Conservation (phyloP, 1,284 basidiomycete genomes). For the Malassezia furfur region DNA sequence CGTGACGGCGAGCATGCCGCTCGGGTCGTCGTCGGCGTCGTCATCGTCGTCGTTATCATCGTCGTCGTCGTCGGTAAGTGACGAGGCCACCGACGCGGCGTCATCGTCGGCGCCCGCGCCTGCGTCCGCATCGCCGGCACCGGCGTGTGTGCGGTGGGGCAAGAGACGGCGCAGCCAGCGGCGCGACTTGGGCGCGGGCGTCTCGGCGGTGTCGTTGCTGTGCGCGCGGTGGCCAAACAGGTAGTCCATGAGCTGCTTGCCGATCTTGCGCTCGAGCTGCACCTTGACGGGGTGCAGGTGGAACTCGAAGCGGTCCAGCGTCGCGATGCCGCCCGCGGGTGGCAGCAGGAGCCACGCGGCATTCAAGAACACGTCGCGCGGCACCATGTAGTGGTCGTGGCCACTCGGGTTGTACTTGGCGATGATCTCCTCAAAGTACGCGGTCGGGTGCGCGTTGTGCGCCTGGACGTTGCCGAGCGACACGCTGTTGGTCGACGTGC, state of each 20-base stretch:
- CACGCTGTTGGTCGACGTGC: conserved; percentile 72
- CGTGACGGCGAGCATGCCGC: not conserved
- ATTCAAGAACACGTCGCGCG: conserved; percentile 32
- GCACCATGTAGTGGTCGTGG: conserved; percentile 31
- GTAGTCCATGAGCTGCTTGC: conserved; percentile 76
- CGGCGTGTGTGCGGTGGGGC: not conserved
- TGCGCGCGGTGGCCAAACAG: conserved; percentile 54
- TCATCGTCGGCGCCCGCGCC: not conserved
- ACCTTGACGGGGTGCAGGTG: conserved; percentile 66
- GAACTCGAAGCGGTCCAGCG: conserved; percentile 74
- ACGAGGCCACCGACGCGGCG: not conserved
- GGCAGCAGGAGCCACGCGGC: conserved; percentile 40
- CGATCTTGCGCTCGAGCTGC: conserved; percentile 71
- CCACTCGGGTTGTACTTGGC: conserved; percentile 53
- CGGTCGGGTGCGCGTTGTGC: conserved; percentile 75
- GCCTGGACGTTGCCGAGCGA: conserved; percentile 67
- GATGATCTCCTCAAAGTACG: conserved; percentile 79
- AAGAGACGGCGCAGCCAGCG: conserved; percentile 6
- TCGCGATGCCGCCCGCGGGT: conserved; percentile 84
- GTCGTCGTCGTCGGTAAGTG: not conserved
- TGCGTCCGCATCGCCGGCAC: not conserved
- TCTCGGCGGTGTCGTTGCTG: conserved; percentile 20
- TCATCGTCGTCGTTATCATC: conserved; percentile 1
- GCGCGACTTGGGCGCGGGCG: conserved; percentile 13
- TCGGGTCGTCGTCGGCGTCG: not conserved